Conservation (phyloP, 2,329 filamentous ascomycete genomes). For the Penicillium sp. region DNA sequence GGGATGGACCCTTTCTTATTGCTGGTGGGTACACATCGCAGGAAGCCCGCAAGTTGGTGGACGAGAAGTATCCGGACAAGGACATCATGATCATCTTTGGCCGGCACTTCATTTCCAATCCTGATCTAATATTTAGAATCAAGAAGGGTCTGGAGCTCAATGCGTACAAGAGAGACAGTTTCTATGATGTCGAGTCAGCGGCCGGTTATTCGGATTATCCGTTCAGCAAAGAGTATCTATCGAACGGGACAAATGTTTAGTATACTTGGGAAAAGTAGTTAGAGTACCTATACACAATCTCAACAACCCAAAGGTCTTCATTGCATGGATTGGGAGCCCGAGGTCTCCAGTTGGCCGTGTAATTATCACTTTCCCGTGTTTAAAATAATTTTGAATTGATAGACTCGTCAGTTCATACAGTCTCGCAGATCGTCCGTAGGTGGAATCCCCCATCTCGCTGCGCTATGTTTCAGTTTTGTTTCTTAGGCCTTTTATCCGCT, state of each 20-base stretch:
- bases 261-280: neutral
- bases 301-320: neutral
- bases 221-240: neutral
- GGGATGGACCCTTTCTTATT: slow-evolving; percentile 42
- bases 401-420: neutral
- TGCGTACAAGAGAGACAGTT: slow-evolving; percentile 14
- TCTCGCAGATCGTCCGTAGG: neutral
- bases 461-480: neutral
- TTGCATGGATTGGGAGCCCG: neutral
- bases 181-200: slow-evolving; percentile 10
- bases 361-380: neutral
- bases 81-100: slow-evolving; percentile 31
- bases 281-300: neutral
- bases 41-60: slow-evolving; percentile 28
- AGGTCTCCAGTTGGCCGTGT: too few species aligned
- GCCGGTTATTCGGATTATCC: slow-evolving; percentile 25
- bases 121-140: slow-evolving; percentile 20
- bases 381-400: neutral
- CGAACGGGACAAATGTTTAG: neutral
- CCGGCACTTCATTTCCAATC: slow-evolving; percentile 21
- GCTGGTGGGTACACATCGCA: slow-evolving; percentile 39
- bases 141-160: slow-evolving; percentile 13
- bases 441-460: neutral
- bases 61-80: slow-evolving; percentile 17
- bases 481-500: neutral